Base-by-base conservation (phyloP, 768 basidiomycete genomes). In the Suillus luteus region DNA sequence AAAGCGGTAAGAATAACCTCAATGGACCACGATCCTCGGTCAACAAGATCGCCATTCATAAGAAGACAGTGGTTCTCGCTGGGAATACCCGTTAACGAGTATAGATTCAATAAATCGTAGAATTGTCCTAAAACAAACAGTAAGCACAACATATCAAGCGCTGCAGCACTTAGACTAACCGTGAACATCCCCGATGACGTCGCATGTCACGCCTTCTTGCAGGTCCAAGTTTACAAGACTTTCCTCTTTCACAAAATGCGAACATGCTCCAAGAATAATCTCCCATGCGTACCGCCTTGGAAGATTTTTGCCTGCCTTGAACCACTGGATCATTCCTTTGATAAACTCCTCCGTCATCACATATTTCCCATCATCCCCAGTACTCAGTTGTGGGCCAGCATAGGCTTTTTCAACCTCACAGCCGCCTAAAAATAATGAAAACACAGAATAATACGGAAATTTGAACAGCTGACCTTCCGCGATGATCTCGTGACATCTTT, bases 141-240 rank as follows among this genome's bases (percentile, higher is more conserved):
- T 62, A n/a, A 22, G 40, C 27, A n/a, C 27, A 35, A 27, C 55
- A 52, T 55, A 46, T 22, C 33, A 63, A 55, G 31, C 43, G 43
- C 49, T 17, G 38, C 27, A 61, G 59, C 24, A 59, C 5, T 38
- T 46, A 55, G 52, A 76, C 80, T 48, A 66, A 92, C 95, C 95
- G 76, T 97, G 95, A 14, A 95, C 93, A 75, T 99, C 96, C 15
- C 97, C 97, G 68, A 99, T 95, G 62, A 99, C 89, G 76, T 99
- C 95, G 72, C 90, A 87, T 1, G 89, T 95, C 61, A 88, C 80
- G 0, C 90, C 95, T 15, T 94, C 88, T 33, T 83, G 82, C 27
- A 99, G 76, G 58, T 83, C 77, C 27, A 96, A 82, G 59, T 90
- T 84, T 17, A 96, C 93, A 70, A 99, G 68, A 67, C 88, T 95